Evolutionary conservation across 192 early-diverging fungal genomes (phyloP).

Genomic region (Podochytrium sp.): DNA sequence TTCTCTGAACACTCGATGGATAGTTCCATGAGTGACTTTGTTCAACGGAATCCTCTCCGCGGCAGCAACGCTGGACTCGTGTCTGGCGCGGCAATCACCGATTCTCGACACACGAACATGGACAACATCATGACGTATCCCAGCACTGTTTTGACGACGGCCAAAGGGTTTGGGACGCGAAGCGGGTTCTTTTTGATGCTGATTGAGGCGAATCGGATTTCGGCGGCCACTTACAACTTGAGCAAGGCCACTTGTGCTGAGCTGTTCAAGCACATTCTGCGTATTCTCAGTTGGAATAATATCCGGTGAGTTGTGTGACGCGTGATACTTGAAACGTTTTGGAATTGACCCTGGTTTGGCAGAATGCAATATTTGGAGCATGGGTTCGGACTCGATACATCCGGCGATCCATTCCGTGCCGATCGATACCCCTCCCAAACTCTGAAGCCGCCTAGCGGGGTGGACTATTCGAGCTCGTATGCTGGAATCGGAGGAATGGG

Average conservation of each 20-base stretch:
- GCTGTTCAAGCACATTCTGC: constrained; percentile 43
- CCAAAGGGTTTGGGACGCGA: constrained; percentile 33
- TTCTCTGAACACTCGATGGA: not conserved
- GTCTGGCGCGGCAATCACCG: not conserved
- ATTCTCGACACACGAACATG: constrained; percentile 12
- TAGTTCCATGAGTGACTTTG: not conserved
- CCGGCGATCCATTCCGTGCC: not conserved
- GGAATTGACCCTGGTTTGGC: too few relatives aligned
- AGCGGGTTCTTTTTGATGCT: constrained; percentile 46
- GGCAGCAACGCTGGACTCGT: not conserved
- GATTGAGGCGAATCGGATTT: constrained; percentile 35
- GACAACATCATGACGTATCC: constrained; percentile 41
- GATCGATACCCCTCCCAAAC: not conserved
- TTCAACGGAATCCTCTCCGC: not conserved
- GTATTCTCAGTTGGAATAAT: constrained; percentile 55
- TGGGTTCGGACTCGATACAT: not conserved
- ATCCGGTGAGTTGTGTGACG: too few relatives aligned
- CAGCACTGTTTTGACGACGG: constrained; percentile 32
- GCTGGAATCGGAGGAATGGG: constrained; percentile 26
- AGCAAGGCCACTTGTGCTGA: constrained; percentile 33
- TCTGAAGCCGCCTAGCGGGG: not conserved
- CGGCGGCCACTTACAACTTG: constrained; percentile 49
- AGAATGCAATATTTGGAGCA: constrained; percentile 46
- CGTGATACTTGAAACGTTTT: too few relatives aligned
- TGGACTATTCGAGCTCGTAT: constrained; percentile 34